These are phyloP conservation scores for Pythium oligandrum DNA, from an alignment of 352 stramenopile genomes.

Conservation along the genomic window DNA sequence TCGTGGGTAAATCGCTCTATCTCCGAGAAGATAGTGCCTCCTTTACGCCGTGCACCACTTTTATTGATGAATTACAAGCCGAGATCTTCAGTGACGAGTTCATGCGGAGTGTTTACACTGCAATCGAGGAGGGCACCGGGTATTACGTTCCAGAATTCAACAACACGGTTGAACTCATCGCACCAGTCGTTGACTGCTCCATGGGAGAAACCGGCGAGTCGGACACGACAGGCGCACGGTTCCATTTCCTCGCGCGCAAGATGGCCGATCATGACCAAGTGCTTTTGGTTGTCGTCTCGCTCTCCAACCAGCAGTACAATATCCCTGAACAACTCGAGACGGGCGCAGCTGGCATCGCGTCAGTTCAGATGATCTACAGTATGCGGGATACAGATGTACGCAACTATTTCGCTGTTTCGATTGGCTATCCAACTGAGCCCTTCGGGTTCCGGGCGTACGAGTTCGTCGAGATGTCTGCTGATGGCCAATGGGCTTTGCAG, in stretches of 20 bases:
- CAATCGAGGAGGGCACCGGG: neutral
- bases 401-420: constrained; percentile 8
- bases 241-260: neutral
- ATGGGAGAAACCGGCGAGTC: neutral
- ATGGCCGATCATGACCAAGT: neutral
- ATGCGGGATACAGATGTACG: neutral
- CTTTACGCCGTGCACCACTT: too few relatives aligned
- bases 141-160: neutral
- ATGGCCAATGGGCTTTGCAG: constrained; percentile 8
- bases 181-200: constrained; percentile 1
- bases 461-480: constrained; percentile 1
- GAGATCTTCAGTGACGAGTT: constrained; percentile 8
- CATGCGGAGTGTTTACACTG: neutral
- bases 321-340: neutral
- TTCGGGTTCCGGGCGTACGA: constrained; percentile 9
- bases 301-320: neutral
- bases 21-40: too few relatives aligned
- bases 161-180: constrained; percentile 11
- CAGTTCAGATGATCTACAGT: neutral
- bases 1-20: too few relatives aligned
- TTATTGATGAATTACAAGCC: too few relatives aligned
- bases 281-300: neutral
- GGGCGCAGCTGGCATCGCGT: neutral
- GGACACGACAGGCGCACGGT: neutral
- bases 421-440: constrained; percentile 12